Evolutionary conservation across 139 green algal genomes (phyloP).

Genomic region (Micractinium sp.): DNA sequence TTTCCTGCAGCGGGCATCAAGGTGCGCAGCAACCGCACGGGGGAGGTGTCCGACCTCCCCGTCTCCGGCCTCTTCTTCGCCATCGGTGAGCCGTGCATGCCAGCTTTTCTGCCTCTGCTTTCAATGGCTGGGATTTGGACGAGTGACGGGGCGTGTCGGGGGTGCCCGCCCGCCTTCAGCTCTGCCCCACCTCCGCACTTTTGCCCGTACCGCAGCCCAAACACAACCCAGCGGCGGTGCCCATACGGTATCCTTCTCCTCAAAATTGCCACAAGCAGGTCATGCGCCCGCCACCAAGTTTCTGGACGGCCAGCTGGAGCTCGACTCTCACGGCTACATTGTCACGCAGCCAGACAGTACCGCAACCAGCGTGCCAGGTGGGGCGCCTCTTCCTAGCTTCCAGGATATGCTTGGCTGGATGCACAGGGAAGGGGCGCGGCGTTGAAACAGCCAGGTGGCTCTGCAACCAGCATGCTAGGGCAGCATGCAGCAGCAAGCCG

Average conservation of each 20-base stretch:
- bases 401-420: background rate
- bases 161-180: too few relatives aligned
- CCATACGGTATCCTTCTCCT: too few relatives aligned
- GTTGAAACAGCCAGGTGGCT: too few relatives aligned
- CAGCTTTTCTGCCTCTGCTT: background rate
- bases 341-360: conserved; percentile 68
- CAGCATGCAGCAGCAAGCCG: background rate
- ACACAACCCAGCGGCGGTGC: too few relatives aligned
- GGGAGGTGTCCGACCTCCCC: conserved; percentile 55
- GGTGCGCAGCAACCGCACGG: conserved; percentile 44
- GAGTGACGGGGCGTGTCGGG: too few relatives aligned
- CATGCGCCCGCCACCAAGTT: conserved; percentile 77
- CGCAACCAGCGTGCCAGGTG: conserved; percentile 61
- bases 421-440: background rate
- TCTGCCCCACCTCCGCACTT: too few relatives aligned
- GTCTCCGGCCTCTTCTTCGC: conserved; percentile 78
- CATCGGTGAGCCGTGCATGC: conserved; percentile 54
- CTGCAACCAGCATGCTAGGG: background rate
- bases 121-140: background rate
- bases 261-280: conserved; percentile 6
- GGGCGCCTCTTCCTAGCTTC: background rate
- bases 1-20: conserved; percentile 2
- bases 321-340: conserved; percentile 79
- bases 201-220: too few relatives aligned
- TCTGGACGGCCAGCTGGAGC: conserved; percentile 67